Percentiles rank a stretch among this genome's conserved stretches.
Conservation (phyloP, 805 yeast genomes). For the Ogataea methylovora region DNA sequence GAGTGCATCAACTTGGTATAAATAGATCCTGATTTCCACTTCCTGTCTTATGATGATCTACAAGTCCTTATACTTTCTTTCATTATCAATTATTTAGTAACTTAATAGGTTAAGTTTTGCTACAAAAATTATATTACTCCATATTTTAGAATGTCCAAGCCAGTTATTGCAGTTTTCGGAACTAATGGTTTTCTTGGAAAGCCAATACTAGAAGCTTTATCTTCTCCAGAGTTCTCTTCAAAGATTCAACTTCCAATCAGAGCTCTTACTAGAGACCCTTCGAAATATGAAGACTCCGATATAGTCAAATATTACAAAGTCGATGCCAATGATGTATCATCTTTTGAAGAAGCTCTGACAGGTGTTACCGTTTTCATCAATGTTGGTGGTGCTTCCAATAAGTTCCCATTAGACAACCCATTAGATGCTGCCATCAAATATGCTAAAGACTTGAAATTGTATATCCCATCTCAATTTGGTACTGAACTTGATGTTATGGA, state of each 20-base stretch:
- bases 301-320: conserved; percentile 32
- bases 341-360: conserved; percentile 29
- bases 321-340: conserved; percentile 19
- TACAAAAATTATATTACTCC: no score
- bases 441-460: conserved; percentile 36
- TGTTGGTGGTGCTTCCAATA: conserved; percentile 28
- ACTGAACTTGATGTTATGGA: conserved; percentile 27
- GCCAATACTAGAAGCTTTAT: conserved; percentile 37
- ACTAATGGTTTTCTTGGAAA: conserved; percentile 44
- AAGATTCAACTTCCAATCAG: conserved; percentile 41
- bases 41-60: no score
- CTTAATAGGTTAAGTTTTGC: no score
- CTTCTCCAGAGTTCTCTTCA: conserved; percentile 32
- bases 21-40: no score
- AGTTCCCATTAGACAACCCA: conserved; percentile 17
- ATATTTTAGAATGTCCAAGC: conserved; percentile 19
- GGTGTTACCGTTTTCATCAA: conserved; percentile 48
- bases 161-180: conserved; percentile 44
- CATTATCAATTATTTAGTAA: no score
- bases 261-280: conserved; percentile 39
- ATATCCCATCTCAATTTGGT: conserved; percentile 59
- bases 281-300: conserved; percentile 25
- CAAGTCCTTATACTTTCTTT: no score
- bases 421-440: conserved; percentile 33
- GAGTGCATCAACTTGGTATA: no score